Evolutionary conservation across 1,284 basidiomycete genomes (phyloP).

Genomic region (Golubevia sp.): DNA sequence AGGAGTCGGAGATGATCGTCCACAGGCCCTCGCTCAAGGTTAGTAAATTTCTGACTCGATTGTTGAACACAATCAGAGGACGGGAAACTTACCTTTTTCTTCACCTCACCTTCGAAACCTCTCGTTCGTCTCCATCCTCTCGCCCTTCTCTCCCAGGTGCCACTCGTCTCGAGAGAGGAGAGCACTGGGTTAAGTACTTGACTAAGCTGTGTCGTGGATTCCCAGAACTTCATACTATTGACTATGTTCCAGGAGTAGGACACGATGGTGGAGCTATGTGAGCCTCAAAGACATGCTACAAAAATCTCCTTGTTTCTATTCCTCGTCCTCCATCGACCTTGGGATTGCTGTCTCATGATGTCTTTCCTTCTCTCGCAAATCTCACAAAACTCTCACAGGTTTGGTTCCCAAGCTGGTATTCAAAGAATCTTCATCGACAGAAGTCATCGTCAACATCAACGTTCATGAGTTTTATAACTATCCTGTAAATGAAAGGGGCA

Average conservation of each 20-base stretch:
- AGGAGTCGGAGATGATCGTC: constrained; percentile 22
- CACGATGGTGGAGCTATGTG: constrained; percentile 26
- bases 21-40: constrained; percentile 28
- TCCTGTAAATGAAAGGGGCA: no score
- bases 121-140: not conserved
- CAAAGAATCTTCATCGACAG: no score
- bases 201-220: not conserved
- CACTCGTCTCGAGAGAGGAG: constrained; percentile 12
- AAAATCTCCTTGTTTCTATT: not conserved
- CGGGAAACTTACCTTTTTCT: no score
- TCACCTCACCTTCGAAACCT: not conserved
- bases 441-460: no score
- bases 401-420: no score
- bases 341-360: no score
- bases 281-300: constrained; percentile 6
- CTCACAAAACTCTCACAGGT: no score
- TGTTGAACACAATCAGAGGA: no score
- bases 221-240: constrained; percentile 13
- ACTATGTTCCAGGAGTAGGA: constrained; percentile 15
- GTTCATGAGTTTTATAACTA: no score
- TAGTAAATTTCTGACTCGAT: not conserved
- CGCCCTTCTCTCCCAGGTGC: constrained; percentile 8
- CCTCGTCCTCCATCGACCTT: no score
- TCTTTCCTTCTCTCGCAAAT: no score
- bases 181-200: constrained; percentile 20